Evolutionary conservation across 495 filamentous ascomycete genomes (phyloP).

Genomic region (Aspergillus sclerotioniger): DNA sequence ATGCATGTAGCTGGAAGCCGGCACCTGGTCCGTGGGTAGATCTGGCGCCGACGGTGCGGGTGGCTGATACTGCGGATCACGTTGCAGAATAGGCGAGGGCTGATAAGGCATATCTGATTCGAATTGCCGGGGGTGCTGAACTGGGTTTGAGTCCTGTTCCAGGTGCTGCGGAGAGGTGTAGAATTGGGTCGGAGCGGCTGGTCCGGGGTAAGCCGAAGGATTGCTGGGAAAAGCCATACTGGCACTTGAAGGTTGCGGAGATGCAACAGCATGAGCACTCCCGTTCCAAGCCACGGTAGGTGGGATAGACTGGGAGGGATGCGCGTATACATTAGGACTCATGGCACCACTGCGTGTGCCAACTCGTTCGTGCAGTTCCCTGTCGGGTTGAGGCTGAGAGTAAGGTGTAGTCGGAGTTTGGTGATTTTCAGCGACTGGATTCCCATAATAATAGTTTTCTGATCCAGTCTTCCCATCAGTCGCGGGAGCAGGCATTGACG

Average conservation of each 20-base stretch:
- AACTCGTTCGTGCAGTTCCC: constrained; percentile 18
- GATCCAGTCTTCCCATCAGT: constrained; percentile 52
- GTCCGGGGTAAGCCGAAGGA: constrained; percentile 20
- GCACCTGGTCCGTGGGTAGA: constrained; percentile 28
- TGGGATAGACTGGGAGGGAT: constrained; percentile 27
- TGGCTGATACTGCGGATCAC: constrained; percentile 34
- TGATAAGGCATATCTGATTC: constrained; percentile 34
- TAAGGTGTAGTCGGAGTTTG: constrained; percentile 40
- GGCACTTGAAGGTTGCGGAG: constrained; percentile 22
- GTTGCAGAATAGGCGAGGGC: constrained; percentile 22
- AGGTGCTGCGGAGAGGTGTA: constrained; percentile 28
- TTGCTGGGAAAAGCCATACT: constrained; percentile 21
- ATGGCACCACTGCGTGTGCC: constrained; percentile 17
- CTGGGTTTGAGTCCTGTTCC: constrained; percentile 22
- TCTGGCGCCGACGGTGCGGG: constrained; percentile 30
- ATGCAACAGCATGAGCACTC: constrained; percentile 26
- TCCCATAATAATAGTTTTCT: constrained; percentile 80
- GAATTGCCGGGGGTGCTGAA: constrained; percentile 22
- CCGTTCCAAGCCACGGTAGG: constrained; percentile 29
- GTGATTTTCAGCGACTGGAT: constrained; percentile 49
- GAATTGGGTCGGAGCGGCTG: constrained; percentile 28
- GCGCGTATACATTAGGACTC: constrained; percentile 27
- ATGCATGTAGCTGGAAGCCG: constrained; percentile 32
- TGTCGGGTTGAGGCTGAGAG: constrained; percentile 39
- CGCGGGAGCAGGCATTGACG: constrained; percentile 55